These are phyloP conservation scores for Candida broadrunensis DNA, from an alignment of 805 yeast species.

Conservation along the genomic window DNA sequence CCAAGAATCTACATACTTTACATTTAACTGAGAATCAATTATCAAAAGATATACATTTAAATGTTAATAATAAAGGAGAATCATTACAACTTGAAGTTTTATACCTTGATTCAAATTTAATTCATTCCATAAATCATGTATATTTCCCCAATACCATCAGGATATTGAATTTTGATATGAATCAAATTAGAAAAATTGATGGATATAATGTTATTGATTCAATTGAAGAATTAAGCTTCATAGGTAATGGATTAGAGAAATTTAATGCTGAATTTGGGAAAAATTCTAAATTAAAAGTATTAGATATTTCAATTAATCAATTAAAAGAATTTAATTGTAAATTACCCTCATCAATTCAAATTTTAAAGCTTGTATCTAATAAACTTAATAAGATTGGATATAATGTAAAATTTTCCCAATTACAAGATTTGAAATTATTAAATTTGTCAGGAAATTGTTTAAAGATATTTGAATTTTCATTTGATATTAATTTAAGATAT, in stretches of 20 bases:
- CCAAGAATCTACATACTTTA: constrained; percentile 8
- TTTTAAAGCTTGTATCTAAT: background rate
- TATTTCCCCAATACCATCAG: constrained; percentile 9
- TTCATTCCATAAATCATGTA: constrained; percentile 11
- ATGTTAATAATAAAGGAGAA: constrained; percentile 9
- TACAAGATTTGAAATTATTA: background rate
- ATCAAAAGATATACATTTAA: constrained; percentile 10
- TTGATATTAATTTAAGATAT: background rate
- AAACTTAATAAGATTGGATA: background rate
- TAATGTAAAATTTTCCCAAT: background rate
- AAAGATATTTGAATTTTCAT: background rate
- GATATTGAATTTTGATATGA: constrained; percentile 16
- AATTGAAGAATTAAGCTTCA: constrained; percentile 14
- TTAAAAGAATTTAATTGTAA: background rate
- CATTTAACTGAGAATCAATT: constrained; percentile 18
- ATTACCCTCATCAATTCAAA: constrained; percentile 8
- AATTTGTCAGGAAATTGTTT: background rate
- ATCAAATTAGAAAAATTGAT: constrained; percentile 7
- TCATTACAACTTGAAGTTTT: constrained; percentile 9
- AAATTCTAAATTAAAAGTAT: constrained; percentile 5
- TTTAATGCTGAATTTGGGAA: constrained; percentile 10
- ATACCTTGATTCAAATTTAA: constrained; percentile 12
- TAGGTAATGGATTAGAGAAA: constrained; percentile 12
- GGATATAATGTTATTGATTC: constrained; percentile 8
- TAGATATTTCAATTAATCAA: constrained; percentile 13